phyloP scores from a whole-genome alignment of 768 basidiomycete genomes.

The Xerocomellus chrysenteron region DNA sequence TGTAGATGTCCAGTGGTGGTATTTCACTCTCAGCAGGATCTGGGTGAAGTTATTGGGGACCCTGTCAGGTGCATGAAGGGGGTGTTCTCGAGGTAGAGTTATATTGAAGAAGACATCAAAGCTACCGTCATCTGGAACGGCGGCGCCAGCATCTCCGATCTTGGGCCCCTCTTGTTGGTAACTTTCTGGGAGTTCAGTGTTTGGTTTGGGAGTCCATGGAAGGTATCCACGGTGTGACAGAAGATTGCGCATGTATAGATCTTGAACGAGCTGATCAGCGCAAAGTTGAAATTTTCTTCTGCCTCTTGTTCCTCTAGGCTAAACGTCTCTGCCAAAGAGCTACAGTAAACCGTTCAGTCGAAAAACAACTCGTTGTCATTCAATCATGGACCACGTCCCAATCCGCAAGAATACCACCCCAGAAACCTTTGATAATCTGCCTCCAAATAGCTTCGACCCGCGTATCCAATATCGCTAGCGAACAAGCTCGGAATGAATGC shows the following conservation, averaged over 20 bases:
- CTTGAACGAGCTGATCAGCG: conserved; percentile 76
- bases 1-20: too few relatives aligned
- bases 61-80: too few relatives aligned
- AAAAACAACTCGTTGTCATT: background rate
- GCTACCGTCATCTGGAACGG: too few relatives aligned
- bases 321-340: conserved; percentile 57
- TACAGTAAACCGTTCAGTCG: conserved; percentile 21
- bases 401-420: conserved; percentile 80
- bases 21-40: too few relatives aligned
- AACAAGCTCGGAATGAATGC: background rate
- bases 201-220: too few relatives aligned
- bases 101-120: too few relatives aligned
- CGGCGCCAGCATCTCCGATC: too few relatives aligned
- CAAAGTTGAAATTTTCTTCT: conserved; percentile 84
- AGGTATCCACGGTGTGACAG: too few relatives aligned
- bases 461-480: conserved; percentile 55
- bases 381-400: conserved; percentile 50
- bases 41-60: too few relatives aligned
- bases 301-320: conserved; percentile 63
- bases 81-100: too few relatives aligned
- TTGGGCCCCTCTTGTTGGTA: too few relatives aligned
- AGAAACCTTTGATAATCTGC: conserved; percentile 77
- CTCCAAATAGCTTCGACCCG: conserved; percentile 83
- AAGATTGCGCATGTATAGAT: conserved; percentile 25
- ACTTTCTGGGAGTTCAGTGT: too few relatives aligned